Conservation (phyloP, 2,329 filamentous ascomycete genomes). For the Seiridium cupressi region DNA sequence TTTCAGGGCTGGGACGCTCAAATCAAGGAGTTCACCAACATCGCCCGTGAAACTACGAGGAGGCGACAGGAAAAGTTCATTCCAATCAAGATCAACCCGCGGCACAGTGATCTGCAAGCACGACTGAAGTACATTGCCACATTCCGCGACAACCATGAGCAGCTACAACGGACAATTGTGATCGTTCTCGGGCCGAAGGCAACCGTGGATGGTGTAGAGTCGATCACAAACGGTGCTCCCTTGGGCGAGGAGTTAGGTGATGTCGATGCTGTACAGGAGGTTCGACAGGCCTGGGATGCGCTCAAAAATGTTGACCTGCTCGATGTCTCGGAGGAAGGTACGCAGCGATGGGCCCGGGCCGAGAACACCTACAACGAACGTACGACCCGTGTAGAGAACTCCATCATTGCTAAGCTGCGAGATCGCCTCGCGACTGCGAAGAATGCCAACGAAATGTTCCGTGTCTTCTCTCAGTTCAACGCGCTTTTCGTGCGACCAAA, state of each 20-base stretch:
- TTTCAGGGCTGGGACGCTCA: slow-evolving; percentile 95
- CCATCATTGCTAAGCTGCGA: slow-evolving; percentile 90
- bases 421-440: slow-evolving; percentile 94
- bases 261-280: slow-evolving; percentile 94
- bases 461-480: slow-evolving; percentile 99
- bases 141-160: slow-evolving; percentile 96
- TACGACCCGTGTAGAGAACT: slow-evolving; percentile 95
- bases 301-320: slow-evolving; percentile 93
- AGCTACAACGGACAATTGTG: slow-evolving; percentile 92
- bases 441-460: slow-evolving; percentile 99
- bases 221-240: slow-evolving; percentile 58
- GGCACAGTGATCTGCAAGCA: slow-evolving; percentile 85
- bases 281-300: slow-evolving; percentile 89
- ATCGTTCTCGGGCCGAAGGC: slow-evolving; percentile 86
- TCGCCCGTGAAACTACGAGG: slow-evolving; percentile 90
- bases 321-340: slow-evolving; percentile 87
- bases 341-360: slow-evolving; percentile 86
- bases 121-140: slow-evolving; percentile 90
- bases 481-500: slow-evolving; percentile 98
- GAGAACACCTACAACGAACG: slow-evolving; percentile 97
- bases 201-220: slow-evolving; percentile 52
- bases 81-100: slow-evolving; percentile 90
- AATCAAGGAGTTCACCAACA: slow-evolving; percentile 96
- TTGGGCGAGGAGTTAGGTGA: slow-evolving; percentile 94
- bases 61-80: slow-evolving; percentile 97